phyloP scores from a whole-genome alignment of 2,329 filamentous ascomycete genomes.

The Paracoccidioides lutzii region DNA sequence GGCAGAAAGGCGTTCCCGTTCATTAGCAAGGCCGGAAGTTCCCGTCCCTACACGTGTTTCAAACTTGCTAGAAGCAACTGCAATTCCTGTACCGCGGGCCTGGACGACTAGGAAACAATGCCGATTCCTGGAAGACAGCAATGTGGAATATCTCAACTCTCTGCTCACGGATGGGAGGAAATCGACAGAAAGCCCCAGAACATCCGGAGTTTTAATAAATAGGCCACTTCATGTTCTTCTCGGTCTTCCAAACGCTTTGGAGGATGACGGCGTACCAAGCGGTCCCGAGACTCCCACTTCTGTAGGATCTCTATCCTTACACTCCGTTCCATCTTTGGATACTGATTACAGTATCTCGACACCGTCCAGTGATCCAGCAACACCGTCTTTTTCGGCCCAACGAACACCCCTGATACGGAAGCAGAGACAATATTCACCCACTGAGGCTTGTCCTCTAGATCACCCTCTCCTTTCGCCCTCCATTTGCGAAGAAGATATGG shows the following conservation, averaged over 20 bases:
- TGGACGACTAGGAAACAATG: constrained; percentile 28
- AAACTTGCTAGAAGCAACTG: constrained; percentile 45
- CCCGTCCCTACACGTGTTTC: constrained; percentile 43
- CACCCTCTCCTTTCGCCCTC: constrained; percentile 43
- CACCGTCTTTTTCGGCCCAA: constrained; percentile 30
- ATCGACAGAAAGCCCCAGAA: constrained; percentile 34
- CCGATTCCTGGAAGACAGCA: constrained; percentile 28
- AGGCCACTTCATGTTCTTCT: constrained; percentile 44
- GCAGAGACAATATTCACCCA: constrained; percentile 37
- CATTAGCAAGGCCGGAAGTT: constrained; percentile 26
- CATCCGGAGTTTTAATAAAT: constrained; percentile 22
- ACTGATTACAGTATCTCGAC: constrained; percentile 37
- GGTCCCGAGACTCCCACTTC: constrained; percentile 34
- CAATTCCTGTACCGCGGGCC: constrained; percentile 41
- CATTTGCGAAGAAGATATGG: constrained; percentile 8
- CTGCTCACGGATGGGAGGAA: constrained; percentile 40
- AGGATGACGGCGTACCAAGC: constrained; percentile 21
- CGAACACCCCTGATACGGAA: constrained; percentile 28
- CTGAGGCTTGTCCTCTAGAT: constrained; percentile 43
- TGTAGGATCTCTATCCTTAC: constrained; percentile 42
- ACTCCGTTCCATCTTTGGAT: constrained; percentile 45
- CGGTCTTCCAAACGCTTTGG: constrained; percentile 38
- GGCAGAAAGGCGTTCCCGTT: constrained; percentile 9
- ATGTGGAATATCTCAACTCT: constrained; percentile 41
- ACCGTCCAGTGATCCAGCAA: constrained; percentile 32